Base-by-base conservation (phyloP, 2,329 filamentous ascomycete species). In the Talaromyces sp. region DNA sequence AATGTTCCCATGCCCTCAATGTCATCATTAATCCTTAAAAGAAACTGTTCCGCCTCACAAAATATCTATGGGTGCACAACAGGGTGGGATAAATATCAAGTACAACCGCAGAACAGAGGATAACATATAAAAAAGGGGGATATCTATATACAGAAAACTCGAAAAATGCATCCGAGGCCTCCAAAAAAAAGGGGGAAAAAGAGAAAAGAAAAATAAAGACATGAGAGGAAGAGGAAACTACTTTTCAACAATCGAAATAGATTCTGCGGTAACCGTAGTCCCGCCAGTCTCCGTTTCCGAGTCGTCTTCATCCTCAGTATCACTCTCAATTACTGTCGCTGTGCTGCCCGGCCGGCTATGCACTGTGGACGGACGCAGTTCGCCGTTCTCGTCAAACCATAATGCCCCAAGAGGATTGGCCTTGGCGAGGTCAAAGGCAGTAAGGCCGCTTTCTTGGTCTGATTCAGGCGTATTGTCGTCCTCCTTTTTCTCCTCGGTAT, bases 301-400 rank as follows among this genome's bases (percentile, higher is more conserved):
- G n/a, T 63, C 52, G 9, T 68, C 44, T 7, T 53, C 44, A 11
- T 53, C 55, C 11, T 57, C 59, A 27, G 32, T 49, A 47, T 61
- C 59, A 7, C 55, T 58, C 3, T 61, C 60, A 53, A 58, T 62
- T 25, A 58, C 19, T 7, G 60, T 59, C 17, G 55, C 56, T 2
- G 60, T 62, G 63, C 17, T 58, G 44, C 15, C 51, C 30, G n/a
- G 47, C n/a, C n/a, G 55, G n/a, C 56, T 62, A 1, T 22, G 32
- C 0, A 44, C 56, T 11, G 56, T 25, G 15, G 27, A 22, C 7
- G 66, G 64, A 8, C 63, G 57, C 1, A 71, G 39, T 3, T 63
- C 60, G 1, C 69, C 68, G 4, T 62, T 56, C 4, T 60, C 49
- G 36, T 69, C 65, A 51, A 69, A 68, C 70, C 69, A 71, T 4